Conservation (phyloP, 352 stramenopile genomes). For the Phytopythium ostracodes region DNA sequence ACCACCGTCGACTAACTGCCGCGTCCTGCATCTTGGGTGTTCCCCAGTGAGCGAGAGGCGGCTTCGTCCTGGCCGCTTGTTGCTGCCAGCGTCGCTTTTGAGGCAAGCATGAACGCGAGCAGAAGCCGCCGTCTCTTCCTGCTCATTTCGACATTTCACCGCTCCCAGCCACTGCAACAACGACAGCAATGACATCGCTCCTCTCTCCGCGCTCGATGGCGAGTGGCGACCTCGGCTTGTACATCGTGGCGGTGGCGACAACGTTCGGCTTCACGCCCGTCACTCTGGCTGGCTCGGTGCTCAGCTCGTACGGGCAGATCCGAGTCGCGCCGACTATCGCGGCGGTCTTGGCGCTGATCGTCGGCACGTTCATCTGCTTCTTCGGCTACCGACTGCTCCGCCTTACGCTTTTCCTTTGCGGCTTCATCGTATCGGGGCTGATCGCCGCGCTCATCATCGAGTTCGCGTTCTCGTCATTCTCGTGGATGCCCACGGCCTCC, state of each 20-base stretch:
- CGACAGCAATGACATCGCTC: background rate
- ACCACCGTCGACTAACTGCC: background rate
- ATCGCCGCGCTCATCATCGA: slow-evolving; percentile 37
- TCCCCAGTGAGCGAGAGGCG: no score
- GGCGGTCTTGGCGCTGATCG: slow-evolving; percentile 40
- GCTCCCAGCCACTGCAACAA: no score
- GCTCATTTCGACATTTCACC: no score
- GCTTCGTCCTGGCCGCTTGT: no score
- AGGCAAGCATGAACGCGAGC: no score
- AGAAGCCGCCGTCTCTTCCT: no score
- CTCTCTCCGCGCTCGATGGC: background rate
- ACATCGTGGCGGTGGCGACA: background rate
- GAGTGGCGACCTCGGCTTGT: background rate
- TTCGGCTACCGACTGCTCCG: slow-evolving; percentile 49
- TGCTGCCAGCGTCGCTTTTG: no score
- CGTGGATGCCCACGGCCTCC: slow-evolving; percentile 38
- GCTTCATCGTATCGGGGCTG: slow-evolving; percentile 50
- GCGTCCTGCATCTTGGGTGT: background rate
- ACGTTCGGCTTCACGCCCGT: slow-evolving; percentile 1
- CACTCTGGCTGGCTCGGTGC: background rate
- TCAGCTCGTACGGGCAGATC: slow-evolving; percentile 18
- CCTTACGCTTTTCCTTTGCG: slow-evolving; percentile 40
- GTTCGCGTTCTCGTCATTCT: slow-evolving; percentile 29
- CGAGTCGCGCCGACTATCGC: slow-evolving; percentile 36
- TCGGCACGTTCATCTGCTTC: slow-evolving; percentile 41